Evolutionary conservation across 1,284 basidiomycete species (phyloP).

Genomic region (Ceratobasidium sp.): DNA sequence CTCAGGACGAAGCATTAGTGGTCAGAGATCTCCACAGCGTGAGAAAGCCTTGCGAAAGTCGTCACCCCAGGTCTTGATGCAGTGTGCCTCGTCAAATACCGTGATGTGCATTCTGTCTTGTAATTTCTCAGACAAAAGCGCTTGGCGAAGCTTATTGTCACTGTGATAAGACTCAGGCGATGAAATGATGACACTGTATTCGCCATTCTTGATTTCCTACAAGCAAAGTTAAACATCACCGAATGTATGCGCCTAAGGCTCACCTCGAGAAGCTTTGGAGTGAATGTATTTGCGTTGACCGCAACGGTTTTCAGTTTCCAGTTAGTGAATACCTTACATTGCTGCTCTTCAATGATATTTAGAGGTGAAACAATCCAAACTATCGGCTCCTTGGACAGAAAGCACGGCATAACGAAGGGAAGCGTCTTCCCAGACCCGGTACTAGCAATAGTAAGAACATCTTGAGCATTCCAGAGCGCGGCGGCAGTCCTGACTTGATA

Average conservation of each 20-base stretch:
- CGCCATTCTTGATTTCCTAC: background rate
- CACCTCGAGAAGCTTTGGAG: too few relatives aligned
- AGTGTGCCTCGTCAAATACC: background rate
- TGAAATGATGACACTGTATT: background rate
- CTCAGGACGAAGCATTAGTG: background rate
- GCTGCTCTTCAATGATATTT: background rate
- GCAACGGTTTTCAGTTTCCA: too few relatives aligned
- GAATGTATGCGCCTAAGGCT: too few relatives aligned
- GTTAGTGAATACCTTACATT: background rate
- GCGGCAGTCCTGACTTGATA: background rate
- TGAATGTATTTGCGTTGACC: too few relatives aligned
- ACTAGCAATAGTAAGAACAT: background rate
- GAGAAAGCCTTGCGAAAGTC: constrained; percentile 2
- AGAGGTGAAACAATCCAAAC: too few relatives aligned
- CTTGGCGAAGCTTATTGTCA: background rate
- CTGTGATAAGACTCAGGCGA: constrained; percentile 7
- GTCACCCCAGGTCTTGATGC: background rate
- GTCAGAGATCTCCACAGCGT: too few relatives aligned
- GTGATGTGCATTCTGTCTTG: background rate
- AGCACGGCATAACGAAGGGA: background rate
- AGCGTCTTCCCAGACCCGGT: constrained; percentile 5
- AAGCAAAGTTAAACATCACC: background rate
- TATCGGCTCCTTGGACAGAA: too few relatives aligned
- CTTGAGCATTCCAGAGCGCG: background rate
- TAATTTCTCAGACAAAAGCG: background rate